phyloP scores from a whole-genome alignment of 768 basidiomycete genomes.

The Hebeloma cylindrosporum region DNA sequence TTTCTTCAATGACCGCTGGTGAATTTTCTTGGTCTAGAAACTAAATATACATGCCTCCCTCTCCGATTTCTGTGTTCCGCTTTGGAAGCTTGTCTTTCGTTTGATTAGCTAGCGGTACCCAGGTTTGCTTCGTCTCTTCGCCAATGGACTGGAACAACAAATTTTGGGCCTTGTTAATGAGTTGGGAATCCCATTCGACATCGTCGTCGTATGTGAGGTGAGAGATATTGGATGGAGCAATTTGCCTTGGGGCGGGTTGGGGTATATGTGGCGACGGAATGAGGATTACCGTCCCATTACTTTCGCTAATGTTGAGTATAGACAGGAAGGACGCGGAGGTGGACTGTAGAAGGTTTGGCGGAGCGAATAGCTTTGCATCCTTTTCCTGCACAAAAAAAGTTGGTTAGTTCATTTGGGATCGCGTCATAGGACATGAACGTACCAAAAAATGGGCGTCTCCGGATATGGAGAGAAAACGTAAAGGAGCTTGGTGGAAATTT shows the following conservation, averaged over 20 bases:
- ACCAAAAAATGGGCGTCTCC: slow-evolving; percentile 21
- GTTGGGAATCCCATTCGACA: slow-evolving; percentile 35
- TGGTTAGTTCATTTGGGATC: slow-evolving; percentile 5
- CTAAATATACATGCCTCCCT: slow-evolving; percentile 33
- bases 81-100: slow-evolving; percentile 11
- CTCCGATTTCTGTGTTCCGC: slow-evolving; percentile 37
- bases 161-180: slow-evolving; percentile 35
- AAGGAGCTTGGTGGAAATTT: slow-evolving; percentile 43
- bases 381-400: slow-evolving; percentile 30
- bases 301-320: slow-evolving; percentile 24
- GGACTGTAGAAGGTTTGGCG: slow-evolving; percentile 58
- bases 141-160: slow-evolving; percentile 37
- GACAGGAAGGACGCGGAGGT: slow-evolving; percentile 56
- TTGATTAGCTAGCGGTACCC: slow-evolving; percentile 12
- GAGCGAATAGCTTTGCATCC: slow-evolving; percentile 40
- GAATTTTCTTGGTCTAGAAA: background rate
- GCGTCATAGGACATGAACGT: slow-evolving; percentile 6
- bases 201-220: slow-evolving; percentile 30
- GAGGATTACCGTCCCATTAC: slow-evolving; percentile 38
- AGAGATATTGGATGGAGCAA: slow-evolving; percentile 34
- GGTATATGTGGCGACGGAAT: slow-evolving; percentile 48
- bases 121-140: slow-evolving; percentile 21
- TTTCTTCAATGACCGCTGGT: too few species aligned
- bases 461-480: slow-evolving; percentile 49
- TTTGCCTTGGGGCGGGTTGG: slow-evolving; percentile 38